Percentiles rank a stretch among this genome's conserved stretches.
These are phyloP conservation scores for Phytophthora lateralis DNA, from an alignment of 352 stramenopile genomes.

Conservation along the genomic window DNA sequence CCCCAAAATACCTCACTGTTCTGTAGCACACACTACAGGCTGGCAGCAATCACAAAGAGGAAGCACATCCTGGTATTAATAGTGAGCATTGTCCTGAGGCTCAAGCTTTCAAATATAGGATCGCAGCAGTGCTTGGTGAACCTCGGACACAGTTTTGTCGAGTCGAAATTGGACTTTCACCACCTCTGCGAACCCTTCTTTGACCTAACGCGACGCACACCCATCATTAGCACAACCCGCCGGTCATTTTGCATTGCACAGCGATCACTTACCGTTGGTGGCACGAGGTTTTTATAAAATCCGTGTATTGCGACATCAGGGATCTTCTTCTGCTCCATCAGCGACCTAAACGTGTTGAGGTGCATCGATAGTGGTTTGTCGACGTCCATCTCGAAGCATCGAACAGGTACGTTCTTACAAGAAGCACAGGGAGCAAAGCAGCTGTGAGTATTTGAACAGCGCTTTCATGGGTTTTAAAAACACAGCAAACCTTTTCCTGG, in stretches of 20 bases:
- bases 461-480: background rate
- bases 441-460: conserved; percentile 1
- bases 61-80: conserved; percentile 35
- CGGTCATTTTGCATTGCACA: background rate
- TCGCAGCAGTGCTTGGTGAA: conserved; percentile 46
- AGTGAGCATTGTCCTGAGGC: conserved; percentile 24
- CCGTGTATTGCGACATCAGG: conserved; percentile 88
- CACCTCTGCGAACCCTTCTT: conserved; percentile 78
- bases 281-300: conserved; percentile 84
- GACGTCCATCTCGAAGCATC: conserved; percentile 83
- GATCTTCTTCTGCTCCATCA: conserved; percentile 77
- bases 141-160: conserved; percentile 40
- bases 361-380: conserved; percentile 83
- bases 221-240: conserved; percentile 14
- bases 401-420: conserved; percentile 54
- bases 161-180: conserved; percentile 73
- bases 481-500: conserved; percentile 51
- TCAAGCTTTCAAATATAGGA: conserved; percentile 60
- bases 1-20: conserved; percentile 33
- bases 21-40: conserved; percentile 5
- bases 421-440: background rate
- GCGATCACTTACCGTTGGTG: conserved; percentile 39
- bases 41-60: conserved; percentile 6
- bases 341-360: conserved; percentile 82
- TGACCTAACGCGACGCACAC: conserved; percentile 39